Conservation (phyloP, 768 basidiomycete species). For the Russula ochroleuca region DNA sequence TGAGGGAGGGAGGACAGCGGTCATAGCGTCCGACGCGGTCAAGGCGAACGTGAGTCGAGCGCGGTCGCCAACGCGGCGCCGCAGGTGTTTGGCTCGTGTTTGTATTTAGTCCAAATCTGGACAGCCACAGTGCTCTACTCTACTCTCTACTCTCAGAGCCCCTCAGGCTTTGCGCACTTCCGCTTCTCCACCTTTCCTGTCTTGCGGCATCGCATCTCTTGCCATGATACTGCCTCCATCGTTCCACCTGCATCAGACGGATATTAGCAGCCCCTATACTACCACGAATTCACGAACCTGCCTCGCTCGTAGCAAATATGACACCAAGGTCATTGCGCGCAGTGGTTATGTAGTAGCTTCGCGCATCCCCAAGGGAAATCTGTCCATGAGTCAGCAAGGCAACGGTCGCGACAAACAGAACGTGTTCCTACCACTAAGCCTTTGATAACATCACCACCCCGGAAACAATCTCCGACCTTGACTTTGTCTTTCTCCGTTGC, state of each 20-base stretch:
- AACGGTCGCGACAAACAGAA: neutral
- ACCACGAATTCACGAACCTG: slow-evolving; percentile 46
- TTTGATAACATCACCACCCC: slow-evolving; percentile 86
- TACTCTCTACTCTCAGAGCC: slow-evolving; percentile 32
- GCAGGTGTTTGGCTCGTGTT: slow-evolving; percentile 26
- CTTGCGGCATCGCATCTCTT: slow-evolving; percentile 84
- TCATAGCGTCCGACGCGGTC: slow-evolving; percentile 40
- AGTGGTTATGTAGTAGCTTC: slow-evolving; percentile 89
- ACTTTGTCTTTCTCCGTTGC: slow-evolving; percentile 88
- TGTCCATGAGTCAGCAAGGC: slow-evolving; percentile 32
- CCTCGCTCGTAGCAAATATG: slow-evolving; percentile 85
- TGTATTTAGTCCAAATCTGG: neutral
- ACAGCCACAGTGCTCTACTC: neutral
- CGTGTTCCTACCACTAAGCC: slow-evolving; percentile 69
- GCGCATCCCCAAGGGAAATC: slow-evolving; percentile 90
- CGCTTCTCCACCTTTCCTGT: slow-evolving; percentile 76
- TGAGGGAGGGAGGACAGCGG: slow-evolving; percentile 58
- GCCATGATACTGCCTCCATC: slow-evolving; percentile 85
- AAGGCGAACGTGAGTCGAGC: slow-evolving; percentile 26
- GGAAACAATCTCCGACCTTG: slow-evolving; percentile 86
- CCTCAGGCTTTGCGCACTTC: slow-evolving; percentile 84
- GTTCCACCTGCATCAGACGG: slow-evolving; percentile 52
- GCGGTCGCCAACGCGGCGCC: slow-evolving; percentile 23
- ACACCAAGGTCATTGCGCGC: slow-evolving; percentile 89
- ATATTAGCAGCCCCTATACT: neutral